phyloP scores from a whole-genome alignment of 2,329 filamentous ascomycete species.

The Colletotrichum tofieldiae region DNA sequence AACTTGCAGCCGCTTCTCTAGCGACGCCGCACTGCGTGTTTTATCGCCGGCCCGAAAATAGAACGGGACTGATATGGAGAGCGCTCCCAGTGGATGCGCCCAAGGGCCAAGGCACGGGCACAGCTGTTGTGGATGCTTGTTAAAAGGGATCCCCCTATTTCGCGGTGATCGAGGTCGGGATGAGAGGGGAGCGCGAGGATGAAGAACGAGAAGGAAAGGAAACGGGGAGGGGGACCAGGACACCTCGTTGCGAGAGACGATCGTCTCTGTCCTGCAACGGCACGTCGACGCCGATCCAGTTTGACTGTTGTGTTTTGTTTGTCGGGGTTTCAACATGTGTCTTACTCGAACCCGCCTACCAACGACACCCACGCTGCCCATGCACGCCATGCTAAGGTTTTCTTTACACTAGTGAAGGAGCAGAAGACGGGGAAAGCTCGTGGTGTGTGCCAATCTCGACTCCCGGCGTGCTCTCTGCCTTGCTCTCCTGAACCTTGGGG shows the following conservation, averaged over 20 bases:
- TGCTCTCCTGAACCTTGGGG: slow-evolving; percentile 19
- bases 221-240: slow-evolving; percentile 19
- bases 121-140: slow-evolving; percentile 32
- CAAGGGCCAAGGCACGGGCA: slow-evolving; percentile 8
- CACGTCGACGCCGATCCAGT: slow-evolving; percentile 26
- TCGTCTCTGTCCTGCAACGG: neutral
- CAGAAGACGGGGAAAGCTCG: slow-evolving; percentile 35
- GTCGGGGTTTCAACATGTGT: slow-evolving; percentile 35
- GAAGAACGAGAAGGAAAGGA: slow-evolving; percentile 40
- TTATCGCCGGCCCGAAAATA: slow-evolving; percentile 42
- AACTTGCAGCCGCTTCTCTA: slow-evolving; percentile 20
- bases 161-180: slow-evolving; percentile 16
- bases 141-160: slow-evolving; percentile 39
- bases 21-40: slow-evolving; percentile 36
- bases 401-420: neutral
- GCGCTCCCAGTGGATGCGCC: neutral
- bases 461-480: neutral
- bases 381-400: slow-evolving; percentile 13
- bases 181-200: slow-evolving; percentile 35
- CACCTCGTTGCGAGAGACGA: neutral
- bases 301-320: slow-evolving; percentile 35
- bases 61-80: slow-evolving; percentile 27
- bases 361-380: neutral
- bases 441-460: slow-evolving; percentile 22
- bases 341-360: slow-evolving; percentile 16